These are phyloP conservation scores for Chlamydomonas sphaeroides DNA, from an alignment of 139 green algal species.

Conservation along the genomic window DNA sequence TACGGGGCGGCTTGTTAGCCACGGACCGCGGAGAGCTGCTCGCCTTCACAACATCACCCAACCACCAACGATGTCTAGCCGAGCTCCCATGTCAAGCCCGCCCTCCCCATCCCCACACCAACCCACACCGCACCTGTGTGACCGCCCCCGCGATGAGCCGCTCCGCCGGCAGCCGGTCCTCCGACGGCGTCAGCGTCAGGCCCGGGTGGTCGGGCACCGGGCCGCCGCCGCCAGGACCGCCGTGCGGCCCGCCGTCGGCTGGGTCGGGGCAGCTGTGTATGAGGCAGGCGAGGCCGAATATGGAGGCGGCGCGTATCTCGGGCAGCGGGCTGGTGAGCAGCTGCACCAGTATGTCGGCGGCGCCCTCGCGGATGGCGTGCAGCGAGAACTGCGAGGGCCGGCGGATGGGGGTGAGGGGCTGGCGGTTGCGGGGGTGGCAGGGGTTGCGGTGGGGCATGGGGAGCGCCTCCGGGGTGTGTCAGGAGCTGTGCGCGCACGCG, in stretches of 20 bases:
- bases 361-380: slow-evolving; percentile 64
- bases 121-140: slow-evolving; percentile 38
- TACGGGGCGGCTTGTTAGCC: too few relatives aligned
- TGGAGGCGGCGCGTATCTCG: slow-evolving; percentile 88
- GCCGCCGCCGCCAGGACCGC: background rate
- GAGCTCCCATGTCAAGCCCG: background rate
- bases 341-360: slow-evolving; percentile 61
- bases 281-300: slow-evolving; percentile 85
- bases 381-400: slow-evolving; percentile 43
- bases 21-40: too few relatives aligned
- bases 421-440: too few relatives aligned
- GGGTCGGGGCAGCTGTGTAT: slow-evolving; percentile 65
- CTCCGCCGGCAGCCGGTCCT: slow-evolving; percentile 61
- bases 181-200: slow-evolving; percentile 43
- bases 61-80: too few relatives aligned
- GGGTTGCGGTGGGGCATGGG: too few relatives aligned
- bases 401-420: background rate
- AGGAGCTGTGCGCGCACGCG: too few relatives aligned
- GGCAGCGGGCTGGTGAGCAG: slow-evolving; percentile 68
- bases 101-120: background rate
- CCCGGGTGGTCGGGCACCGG: background rate
- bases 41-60: too few relatives aligned
- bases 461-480: too few relatives aligned
- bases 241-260: background rate
- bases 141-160: slow-evolving; percentile 59